Conservation (phyloP, 169 alveolate genomes). For the Eimeria mitis region DNA sequence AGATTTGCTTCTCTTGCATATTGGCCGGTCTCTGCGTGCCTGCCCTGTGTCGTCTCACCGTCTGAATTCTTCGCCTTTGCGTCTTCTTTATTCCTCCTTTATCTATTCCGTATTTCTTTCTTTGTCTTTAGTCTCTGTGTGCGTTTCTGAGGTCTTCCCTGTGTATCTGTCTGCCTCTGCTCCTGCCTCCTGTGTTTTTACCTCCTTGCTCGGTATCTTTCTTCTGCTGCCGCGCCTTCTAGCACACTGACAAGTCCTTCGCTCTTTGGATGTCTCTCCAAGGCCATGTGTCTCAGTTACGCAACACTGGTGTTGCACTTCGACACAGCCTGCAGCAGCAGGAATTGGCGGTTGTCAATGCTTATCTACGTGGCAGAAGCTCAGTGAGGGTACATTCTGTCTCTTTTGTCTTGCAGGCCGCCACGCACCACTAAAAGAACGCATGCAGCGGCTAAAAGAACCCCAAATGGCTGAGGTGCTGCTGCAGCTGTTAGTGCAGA, state of each 20-base stretch:
- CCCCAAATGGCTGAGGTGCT: slow-evolving; percentile 26
- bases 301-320: not conserved
- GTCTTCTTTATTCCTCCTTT: not conserved
- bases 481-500: slow-evolving; percentile 31
- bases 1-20: not conserved
- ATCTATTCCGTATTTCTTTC: too few relatives aligned
- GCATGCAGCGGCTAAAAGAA: slow-evolving; percentile 16
- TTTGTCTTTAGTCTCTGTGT: too few relatives aligned
- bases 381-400: not conserved
- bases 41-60: not conserved
- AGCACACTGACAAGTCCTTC: not conserved
- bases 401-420: slow-evolving; percentile 15
- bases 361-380: not conserved
- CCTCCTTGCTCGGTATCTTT: too few relatives aligned
- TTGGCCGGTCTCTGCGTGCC: not conserved
- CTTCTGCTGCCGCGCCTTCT: not conserved
- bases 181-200: not conserved
- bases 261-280: not conserved
- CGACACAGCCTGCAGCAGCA: not conserved
- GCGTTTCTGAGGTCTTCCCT: not conserved
- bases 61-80: not conserved
- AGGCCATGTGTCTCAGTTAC: not conserved
- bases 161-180: not conserved
- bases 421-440: slow-evolving; percentile 36
- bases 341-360: not conserved